Evolutionary conservation across 1,139 yeast genomes (phyloP).

Genomic region (Suhomyces bolitotheri): DNA sequence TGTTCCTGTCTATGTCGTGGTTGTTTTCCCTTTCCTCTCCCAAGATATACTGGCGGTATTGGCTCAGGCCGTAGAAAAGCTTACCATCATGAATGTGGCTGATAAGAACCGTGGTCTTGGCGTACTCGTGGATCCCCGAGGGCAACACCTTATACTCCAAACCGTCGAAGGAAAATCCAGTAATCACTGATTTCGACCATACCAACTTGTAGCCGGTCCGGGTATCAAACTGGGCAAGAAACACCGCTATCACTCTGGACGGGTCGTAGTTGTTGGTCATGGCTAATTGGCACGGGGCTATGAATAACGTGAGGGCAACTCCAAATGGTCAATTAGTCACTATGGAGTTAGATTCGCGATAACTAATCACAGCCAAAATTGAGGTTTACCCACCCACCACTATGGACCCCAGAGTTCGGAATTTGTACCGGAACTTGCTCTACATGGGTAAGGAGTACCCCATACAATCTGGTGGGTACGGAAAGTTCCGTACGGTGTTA

Average conservation of each 20-base stretch:
- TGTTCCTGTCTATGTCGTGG: constrained; percentile 39
- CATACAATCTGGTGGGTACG: constrained; percentile 30
- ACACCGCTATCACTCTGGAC: constrained; percentile 50
- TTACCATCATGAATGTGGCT: constrained; percentile 31
- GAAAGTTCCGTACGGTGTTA: constrained; percentile 22
- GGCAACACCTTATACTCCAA: constrained; percentile 78
- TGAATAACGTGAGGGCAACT: too few relatives aligned
- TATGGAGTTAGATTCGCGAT: too few relatives aligned
- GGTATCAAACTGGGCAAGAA: constrained; percentile 64
- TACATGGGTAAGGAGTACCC: constrained; percentile 44
- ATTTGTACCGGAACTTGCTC: constrained; percentile 31
- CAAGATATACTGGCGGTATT: constrained; percentile 32
- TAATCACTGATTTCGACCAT: constrained; percentile 46
- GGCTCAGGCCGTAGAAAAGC: constrained; percentile 40
- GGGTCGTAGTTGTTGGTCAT: constrained; percentile 8
- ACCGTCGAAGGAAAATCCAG: constrained; percentile 30
- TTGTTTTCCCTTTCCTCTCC: constrained; percentile 13
- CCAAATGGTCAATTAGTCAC: too few relatives aligned
- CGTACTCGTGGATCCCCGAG: constrained; percentile 74
- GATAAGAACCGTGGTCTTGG: constrained; percentile 45
- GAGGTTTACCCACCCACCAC: background rate
- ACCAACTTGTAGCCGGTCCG: constrained; percentile 60
- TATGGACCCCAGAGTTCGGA: constrained; percentile 37
- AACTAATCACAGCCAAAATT: background rate
- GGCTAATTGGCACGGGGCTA: background rate